phyloP scores from a whole-genome alignment of 2,329 filamentous ascomycete species.

The Pseudogymnoascus sp. region DNA sequence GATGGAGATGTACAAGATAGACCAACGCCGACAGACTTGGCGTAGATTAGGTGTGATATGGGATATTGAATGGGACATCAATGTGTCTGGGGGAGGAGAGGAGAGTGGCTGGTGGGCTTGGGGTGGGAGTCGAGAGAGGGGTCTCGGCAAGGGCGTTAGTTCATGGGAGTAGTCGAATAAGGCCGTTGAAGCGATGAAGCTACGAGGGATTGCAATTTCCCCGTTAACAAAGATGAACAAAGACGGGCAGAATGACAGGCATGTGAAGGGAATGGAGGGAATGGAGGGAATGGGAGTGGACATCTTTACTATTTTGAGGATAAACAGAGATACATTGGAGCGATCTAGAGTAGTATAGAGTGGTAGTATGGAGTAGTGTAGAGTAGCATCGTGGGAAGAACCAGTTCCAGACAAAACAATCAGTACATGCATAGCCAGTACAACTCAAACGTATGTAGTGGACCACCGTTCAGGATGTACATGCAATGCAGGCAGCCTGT shows the following conservation, averaged over 20 bases:
- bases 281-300: not conserved
- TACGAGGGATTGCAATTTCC: constrained; percentile 6
- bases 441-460: not conserved
- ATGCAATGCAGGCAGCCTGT: not conserved
- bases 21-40: not conserved
- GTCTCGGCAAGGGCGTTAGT: not conserved
- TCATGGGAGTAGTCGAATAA: not conserved
- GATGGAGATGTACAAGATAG: not conserved
- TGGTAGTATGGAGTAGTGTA: not conserved
- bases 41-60: not conserved
- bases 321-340: not conserved
- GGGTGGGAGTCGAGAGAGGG: not conserved
- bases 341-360: not conserved
- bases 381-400: not conserved
- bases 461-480: not conserved
- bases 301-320: constrained; percentile 7
- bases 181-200: not conserved
- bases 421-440: not conserved
- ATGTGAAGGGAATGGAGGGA: not conserved
- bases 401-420: not conserved
- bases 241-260: not conserved
- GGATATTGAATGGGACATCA: not conserved
- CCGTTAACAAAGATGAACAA: not conserved
- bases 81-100: not conserved
- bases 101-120: not conserved